Evolutionary conservation across 2,329 filamentous ascomycete genomes (phyloP).

Genomic region (Myotisia sp.): DNA sequence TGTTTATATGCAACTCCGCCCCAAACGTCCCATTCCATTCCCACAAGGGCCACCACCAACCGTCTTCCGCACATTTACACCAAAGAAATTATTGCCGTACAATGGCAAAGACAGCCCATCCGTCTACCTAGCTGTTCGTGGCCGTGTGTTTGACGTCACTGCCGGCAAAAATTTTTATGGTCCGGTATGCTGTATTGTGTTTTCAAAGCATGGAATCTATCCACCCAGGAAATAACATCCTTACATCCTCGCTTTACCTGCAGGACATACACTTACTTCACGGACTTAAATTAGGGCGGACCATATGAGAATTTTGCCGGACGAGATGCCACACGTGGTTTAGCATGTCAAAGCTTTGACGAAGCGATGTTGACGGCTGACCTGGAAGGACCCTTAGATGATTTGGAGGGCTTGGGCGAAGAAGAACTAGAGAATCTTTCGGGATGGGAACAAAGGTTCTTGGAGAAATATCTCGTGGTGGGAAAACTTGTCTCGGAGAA

Average conservation of each 20-base stretch:
- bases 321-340: conserved; percentile 70
- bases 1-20: conserved; percentile 46
- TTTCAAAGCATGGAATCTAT: no score
- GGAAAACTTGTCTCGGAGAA: conserved; percentile 63
- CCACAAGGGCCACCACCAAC: conserved; percentile 49
- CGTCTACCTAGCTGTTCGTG: conserved; percentile 83
- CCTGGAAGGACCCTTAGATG: conserved; percentile 68
- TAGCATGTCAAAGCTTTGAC: conserved; percentile 87
- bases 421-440: conserved; percentile 72
- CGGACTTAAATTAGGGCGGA: conserved; percentile 49
- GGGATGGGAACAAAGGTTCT: conserved; percentile 88
- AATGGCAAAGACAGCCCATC: conserved; percentile 61
- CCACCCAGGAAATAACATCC: neutral
- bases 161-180: conserved; percentile 88
- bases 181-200: conserved; percentile 44
- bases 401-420: conserved; percentile 52
- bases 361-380: conserved; percentile 90
- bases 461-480: conserved; percentile 89
- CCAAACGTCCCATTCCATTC: conserved; percentile 37
- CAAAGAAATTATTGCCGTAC: conserved; percentile 70
- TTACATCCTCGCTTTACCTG: neutral
- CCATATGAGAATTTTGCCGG: conserved; percentile 96
- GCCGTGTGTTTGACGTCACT: conserved; percentile 80
- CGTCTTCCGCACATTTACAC: conserved; percentile 74
- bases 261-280: neutral